Conservation (phyloP, 192 early-diverging fungal genomes). For the Cladochytrium replicatum region DNA sequence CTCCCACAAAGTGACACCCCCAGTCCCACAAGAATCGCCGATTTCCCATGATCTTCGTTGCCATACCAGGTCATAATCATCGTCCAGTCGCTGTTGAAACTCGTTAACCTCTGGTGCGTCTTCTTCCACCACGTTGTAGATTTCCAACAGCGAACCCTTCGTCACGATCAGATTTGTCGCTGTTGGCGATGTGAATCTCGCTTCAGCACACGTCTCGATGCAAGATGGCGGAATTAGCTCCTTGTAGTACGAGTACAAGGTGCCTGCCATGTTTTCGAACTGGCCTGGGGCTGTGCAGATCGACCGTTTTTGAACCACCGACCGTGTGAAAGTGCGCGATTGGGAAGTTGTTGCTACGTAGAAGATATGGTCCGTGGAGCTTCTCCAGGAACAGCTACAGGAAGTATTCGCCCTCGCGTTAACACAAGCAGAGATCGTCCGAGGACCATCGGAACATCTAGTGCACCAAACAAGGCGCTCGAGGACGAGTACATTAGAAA, state of each 20-base stretch:
- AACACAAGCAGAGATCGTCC: too few relatives aligned
- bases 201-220: conserved; percentile 49
- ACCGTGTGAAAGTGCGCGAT: too few relatives aligned
- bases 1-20: background rate
- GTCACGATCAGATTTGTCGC: conserved; percentile 57
- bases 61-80: conserved; percentile 28
- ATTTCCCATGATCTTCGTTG: conserved; percentile 30
- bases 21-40: conserved; percentile 74
- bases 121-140: conserved; percentile 56
- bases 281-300: too few relatives aligned
- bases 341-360: too few relatives aligned
- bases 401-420: too few relatives aligned
- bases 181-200: conserved; percentile 49
- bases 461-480: conserved; percentile 7
- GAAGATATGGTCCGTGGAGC: too few relatives aligned
- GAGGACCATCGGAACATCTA: too few relatives aligned
- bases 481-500: conserved; percentile 47
- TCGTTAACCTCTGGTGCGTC: conserved; percentile 6
- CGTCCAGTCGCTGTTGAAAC: too few relatives aligned
- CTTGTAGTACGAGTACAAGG: too few relatives aligned
- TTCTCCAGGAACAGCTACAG: too few relatives aligned
- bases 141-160: conserved; percentile 50
- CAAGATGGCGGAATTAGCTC: conserved; percentile 40
- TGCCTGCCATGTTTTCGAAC: too few relatives aligned
- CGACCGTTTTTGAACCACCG: too few relatives aligned